Conservation (phyloP, 2,329 filamentous ascomycete genomes). For the Sporothrix sp. region DNA sequence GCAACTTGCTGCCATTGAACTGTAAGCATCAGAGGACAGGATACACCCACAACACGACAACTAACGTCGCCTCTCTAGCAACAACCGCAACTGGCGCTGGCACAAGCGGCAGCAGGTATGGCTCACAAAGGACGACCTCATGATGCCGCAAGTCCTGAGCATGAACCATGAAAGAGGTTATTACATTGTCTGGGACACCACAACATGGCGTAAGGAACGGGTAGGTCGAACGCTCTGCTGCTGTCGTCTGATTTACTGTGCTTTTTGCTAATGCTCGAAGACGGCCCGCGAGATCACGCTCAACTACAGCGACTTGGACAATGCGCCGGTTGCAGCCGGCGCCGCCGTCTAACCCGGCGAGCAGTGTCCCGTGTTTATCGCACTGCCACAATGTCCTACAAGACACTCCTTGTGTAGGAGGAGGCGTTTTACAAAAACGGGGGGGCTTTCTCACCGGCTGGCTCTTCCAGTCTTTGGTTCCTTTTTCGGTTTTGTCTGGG, state of each 20-base stretch:
- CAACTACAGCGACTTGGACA: slow-evolving; percentile 53
- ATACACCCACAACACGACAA: background rate
- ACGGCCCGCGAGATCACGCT: slow-evolving; percentile 44
- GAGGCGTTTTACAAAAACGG: too few species aligned
- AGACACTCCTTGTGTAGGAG: too few species aligned
- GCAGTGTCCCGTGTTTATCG: background rate
- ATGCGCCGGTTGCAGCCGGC: slow-evolving; percentile 24
- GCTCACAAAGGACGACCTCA: slow-evolving; percentile 58
- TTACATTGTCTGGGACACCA: slow-evolving; percentile 56
- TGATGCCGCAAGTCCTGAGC: slow-evolving; percentile 51
- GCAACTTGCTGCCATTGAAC: slow-evolving; percentile 51
- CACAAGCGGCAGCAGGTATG: slow-evolving; percentile 57
- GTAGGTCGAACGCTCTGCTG: slow-evolving; percentile 38
- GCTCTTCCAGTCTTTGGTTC: too few species aligned
- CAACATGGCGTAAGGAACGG: slow-evolving; percentile 52
- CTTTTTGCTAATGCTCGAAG: background rate
- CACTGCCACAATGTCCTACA: too few species aligned
- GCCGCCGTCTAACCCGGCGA: too few species aligned
- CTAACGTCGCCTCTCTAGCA: slow-evolving; percentile 30
- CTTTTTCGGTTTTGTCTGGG: too few species aligned
- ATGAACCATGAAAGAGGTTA: slow-evolving; percentile 53
- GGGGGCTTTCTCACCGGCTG: too few species aligned
- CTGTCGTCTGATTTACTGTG: background rate
- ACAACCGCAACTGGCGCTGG: slow-evolving; percentile 57
- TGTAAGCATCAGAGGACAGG: slow-evolving; percentile 35